Conservation (phyloP, 345 rosid genomes). For the Turritis glabra region DNA sequence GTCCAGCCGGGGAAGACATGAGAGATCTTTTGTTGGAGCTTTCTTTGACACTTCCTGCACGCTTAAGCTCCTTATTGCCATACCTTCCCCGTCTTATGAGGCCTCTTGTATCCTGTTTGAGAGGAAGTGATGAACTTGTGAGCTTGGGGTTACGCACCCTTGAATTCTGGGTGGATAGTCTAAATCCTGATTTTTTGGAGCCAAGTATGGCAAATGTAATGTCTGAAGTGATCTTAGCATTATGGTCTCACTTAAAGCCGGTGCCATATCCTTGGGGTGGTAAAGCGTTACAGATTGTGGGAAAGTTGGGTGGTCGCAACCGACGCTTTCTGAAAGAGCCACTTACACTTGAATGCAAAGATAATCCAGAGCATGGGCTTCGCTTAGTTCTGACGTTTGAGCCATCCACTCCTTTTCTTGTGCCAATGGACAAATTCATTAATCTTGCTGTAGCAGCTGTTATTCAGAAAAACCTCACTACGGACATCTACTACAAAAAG, state of each 20-base stretch:
- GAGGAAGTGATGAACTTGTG: constrained; percentile 89
- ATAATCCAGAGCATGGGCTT: constrained; percentile 96
- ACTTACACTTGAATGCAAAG: constrained; percentile 94
- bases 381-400: constrained; percentile 94
- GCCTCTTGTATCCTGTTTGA: constrained; percentile 90
- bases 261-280: constrained; percentile 94
- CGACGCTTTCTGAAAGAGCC: constrained; percentile 97
- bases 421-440: constrained; percentile 88
- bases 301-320: constrained; percentile 98
- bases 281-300: constrained; percentile 89
- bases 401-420: constrained; percentile 96
- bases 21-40: constrained; percentile 89
- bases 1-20: constrained; percentile 92
- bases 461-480: constrained; percentile 55
- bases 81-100: constrained; percentile 86
- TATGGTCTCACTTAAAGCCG: constrained; percentile 96
- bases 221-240: constrained; percentile 94
- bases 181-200: constrained; percentile 97
- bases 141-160: constrained; percentile 88
- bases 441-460: constrained; percentile 93
- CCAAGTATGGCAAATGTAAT: constrained; percentile 97
- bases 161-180: constrained; percentile 98
- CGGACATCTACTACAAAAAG: constrained; percentile 73
- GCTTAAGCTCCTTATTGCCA: constrained; percentile 93
- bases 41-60: constrained; percentile 92